A percentile compares a stretch with the other conserved stretches of the same genome.
Evolutionary conservation across 2,329 filamentous ascomycete genomes (phyloP).

Genomic region (Fusarium newnesense): DNA sequence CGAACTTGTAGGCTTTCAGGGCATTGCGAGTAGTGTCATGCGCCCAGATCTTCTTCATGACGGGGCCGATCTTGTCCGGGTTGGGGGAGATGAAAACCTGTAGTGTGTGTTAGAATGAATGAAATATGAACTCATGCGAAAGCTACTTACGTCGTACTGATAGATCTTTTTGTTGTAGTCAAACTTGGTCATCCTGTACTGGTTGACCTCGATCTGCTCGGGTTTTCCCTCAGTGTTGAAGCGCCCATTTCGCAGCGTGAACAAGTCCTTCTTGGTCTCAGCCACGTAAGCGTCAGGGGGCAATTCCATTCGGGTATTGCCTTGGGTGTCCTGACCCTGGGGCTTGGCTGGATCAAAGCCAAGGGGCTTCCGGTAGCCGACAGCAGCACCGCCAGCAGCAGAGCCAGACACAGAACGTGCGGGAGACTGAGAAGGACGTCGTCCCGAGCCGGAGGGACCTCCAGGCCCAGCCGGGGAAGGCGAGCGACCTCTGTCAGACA

Average conservation of each 20-base stretch:
- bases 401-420: slow-evolving; percentile 27
- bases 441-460: slow-evolving; percentile 27
- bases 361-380: slow-evolving; percentile 43
- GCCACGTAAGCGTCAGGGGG: slow-evolving; percentile 65
- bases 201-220: slow-evolving; percentile 73
- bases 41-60: slow-evolving; percentile 82
- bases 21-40: slow-evolving; percentile 67
- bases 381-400: slow-evolving; percentile 28
- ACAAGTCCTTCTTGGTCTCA: slow-evolving; percentile 48
- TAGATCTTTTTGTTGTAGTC: slow-evolving; percentile 70
- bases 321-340: slow-evolving; percentile 46
- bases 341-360: slow-evolving; percentile 59
- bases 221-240: slow-evolving; percentile 68
- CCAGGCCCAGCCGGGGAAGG: slow-evolving; percentile 34
- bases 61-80: slow-evolving; percentile 66
- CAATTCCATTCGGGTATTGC: slow-evolving; percentile 64
- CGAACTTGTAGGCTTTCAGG: slow-evolving; percentile 59
- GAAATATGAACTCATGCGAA: not conserved
- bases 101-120: slow-evolving; percentile 13
- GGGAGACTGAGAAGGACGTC: slow-evolving; percentile 36
- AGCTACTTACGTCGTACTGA: slow-evolving; percentile 82
- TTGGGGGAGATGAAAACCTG: slow-evolving; percentile 75
- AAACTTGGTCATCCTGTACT: slow-evolving; percentile 73
- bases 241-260: slow-evolving; percentile 48
- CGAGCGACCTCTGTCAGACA: slow-evolving; percentile 50